Evolutionary conservation across 1,139 yeast genomes (phyloP), one percentile per base, ranked within the genome.

Genomic region (Yarrowia galli): DNA sequence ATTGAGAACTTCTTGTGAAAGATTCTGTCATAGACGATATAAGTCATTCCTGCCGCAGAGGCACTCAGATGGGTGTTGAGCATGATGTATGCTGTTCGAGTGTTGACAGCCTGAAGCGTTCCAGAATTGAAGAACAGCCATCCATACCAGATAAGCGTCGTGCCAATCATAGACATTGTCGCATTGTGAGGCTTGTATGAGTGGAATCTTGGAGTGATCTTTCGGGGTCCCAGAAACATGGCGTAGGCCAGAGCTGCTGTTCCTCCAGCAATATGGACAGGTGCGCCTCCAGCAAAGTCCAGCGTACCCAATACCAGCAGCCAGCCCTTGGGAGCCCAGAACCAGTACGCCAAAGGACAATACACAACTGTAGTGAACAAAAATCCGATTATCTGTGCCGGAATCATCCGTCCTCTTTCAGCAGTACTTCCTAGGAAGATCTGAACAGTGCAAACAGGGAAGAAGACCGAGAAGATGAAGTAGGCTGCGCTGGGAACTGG

Each of bases 231-330:
- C 75, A 95, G 85, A 71, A 91, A 81, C 69, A 93, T 82, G 48
- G 98, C 96, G 77, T 93, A 92, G 68, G 97, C 96, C 72, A 95
- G 83, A 53, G 98, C 98, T 75, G 97, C 96, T 73, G 89, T 91
- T 73, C 98, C 99, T 49, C 97, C 91, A 74, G 92, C 83, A 81
- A 91, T 92, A 80, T 95, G 99, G 69, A 95, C 98, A 71, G 98
- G 97, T 71, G 98, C 97, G 76, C 98, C 98, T 75, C 99, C 99
- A 51, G 98, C 98, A 77, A 91, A 95, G 80, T 95, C 99, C 70
- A 92, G 85, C 40, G 93, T 88, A 71, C 98, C 98, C 69, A 93
- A 83, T 65, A 80, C 81, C 68, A 83, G 85, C 71, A 93, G 83
- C 98, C 98, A 95, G 65, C 98, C 99, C 69, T 85, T 85, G 40